These are phyloP conservation scores for Ilyonectria destructans DNA, from an alignment of 2,329 filamentous ascomycete species.

Conservation along the genomic window DNA sequence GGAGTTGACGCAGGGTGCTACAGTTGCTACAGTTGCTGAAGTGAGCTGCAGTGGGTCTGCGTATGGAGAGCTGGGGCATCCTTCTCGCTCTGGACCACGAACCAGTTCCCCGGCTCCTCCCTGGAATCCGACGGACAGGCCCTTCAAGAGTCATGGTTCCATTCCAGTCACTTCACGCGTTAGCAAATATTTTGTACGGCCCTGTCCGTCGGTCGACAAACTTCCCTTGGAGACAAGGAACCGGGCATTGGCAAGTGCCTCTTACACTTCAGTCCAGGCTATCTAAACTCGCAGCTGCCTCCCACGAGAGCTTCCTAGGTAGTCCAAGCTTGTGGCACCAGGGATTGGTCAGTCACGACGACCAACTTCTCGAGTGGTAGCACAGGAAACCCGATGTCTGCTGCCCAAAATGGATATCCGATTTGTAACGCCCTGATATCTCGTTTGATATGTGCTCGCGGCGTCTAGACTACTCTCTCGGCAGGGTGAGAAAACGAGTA, in stretches of 20 bases:
- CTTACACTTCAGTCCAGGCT: background rate
- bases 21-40: background rate
- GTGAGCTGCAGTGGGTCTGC: constrained; percentile 14
- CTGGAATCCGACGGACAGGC: background rate
- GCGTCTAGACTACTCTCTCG: no score
- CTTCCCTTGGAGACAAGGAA: background rate
- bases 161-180: constrained; percentile 9
- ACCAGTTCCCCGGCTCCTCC: background rate
- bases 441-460: no score
- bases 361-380: background rate
- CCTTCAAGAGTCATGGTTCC: background rate
- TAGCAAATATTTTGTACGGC: background rate
- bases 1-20: constrained; percentile 17
- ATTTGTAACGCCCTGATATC: no score
- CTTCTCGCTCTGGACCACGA: background rate
- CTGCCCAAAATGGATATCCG: no score
- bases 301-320: background rate
- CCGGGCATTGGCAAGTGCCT: background rate
- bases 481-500: no score
- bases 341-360: constrained; percentile 2
- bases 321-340: background rate
- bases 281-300: background rate
- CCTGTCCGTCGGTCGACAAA: background rate
- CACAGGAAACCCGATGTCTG: background rate
- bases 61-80: background rate